Percentiles rank a stretch among this genome's conserved stretches.
These are phyloP conservation scores for Phytophthora meadii DNA, from an alignment of 352 stramenopile species.

Conservation along the genomic window DNA sequence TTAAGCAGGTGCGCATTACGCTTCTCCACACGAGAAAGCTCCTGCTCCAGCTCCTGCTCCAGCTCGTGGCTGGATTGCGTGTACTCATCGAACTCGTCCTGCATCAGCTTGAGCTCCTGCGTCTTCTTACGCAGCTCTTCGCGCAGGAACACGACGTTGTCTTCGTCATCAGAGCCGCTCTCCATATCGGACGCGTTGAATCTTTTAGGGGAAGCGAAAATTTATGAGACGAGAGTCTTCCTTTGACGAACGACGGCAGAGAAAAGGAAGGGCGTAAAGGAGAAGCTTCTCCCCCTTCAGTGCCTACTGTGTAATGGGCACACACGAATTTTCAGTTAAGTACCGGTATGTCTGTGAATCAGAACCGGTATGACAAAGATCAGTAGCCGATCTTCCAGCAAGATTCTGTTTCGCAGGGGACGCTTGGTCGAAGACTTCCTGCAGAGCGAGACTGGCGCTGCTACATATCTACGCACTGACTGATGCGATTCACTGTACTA, in stretches of 20 bases:
- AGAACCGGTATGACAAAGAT: conserved; percentile 10
- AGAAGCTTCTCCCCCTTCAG: conserved; percentile 24
- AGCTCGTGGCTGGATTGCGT: conserved; percentile 85
- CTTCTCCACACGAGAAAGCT: conserved; percentile 71
- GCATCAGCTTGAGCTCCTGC: conserved; percentile 70
- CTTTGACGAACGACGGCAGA: conserved; percentile 11
- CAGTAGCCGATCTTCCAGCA: conserved; percentile 19
- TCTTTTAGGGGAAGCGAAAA: background rate
- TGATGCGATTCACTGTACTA: conserved; percentile 41
- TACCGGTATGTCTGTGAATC: conserved; percentile 4
- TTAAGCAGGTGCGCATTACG: conserved; percentile 46
- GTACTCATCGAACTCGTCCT: conserved; percentile 85
- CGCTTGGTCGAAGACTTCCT: background rate
- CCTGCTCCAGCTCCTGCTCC: conserved; percentile 79
- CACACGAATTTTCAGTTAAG: conserved; percentile 6
- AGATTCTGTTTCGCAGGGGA: conserved; percentile 3
- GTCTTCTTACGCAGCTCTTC: conserved; percentile 59
- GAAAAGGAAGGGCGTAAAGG: conserved; percentile 15
- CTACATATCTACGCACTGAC: background rate
- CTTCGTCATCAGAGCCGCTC: conserved; percentile 43
- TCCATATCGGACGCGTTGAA: conserved; percentile 24
- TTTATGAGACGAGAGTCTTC: conserved; percentile 18
- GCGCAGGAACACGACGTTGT: conserved; percentile 45
- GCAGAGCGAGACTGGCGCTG: conserved; percentile 13
- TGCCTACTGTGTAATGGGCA: conserved; percentile 6